These are phyloP conservation scores for Helicostylum pulchrum DNA, from an alignment of 192 early-diverging fungal genomes.

Conservation along the genomic window DNA sequence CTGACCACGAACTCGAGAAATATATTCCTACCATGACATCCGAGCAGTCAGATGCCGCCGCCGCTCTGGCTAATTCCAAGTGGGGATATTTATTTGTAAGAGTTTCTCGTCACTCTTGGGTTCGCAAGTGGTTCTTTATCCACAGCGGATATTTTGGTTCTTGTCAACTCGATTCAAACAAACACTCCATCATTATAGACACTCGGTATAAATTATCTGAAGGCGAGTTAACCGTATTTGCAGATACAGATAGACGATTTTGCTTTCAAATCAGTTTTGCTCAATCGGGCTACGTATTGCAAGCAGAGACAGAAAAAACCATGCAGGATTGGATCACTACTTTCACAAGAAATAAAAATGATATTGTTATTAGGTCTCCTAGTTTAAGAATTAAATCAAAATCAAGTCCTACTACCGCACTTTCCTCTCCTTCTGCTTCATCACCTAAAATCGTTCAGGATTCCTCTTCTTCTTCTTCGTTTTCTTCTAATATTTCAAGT, in stretches of 20 bases:
- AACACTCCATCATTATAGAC: neutral
- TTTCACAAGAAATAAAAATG: conserved; percentile 58
- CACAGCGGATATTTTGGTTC: conserved; percentile 55
- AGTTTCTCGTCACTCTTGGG: conserved; percentile 43
- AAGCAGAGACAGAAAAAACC: conserved; percentile 71
- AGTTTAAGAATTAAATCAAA: conserved; percentile 5
- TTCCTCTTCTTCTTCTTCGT: neutral
- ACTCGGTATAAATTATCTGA: neutral
- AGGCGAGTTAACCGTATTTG: neutral
- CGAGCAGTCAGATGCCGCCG: neutral
- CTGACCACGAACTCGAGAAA: conserved; percentile 22
- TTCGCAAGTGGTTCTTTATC: conserved; percentile 57
- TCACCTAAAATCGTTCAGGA: neutral
- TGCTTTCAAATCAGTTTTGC: conserved; percentile 57
- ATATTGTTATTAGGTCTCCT: neutral
- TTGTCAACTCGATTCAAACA: conserved; percentile 20
- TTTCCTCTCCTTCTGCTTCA: conserved; percentile 5
- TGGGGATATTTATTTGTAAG: conserved; percentile 65
- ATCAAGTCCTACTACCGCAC: conserved; percentile 6
- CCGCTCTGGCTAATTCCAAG: conserved; percentile 43
- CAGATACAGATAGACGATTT: conserved; percentile 63
- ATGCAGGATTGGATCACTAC: conserved; percentile 61
- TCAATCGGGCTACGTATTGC: conserved; percentile 24
- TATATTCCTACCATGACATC: conserved; percentile 13
- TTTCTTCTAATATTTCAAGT: neutral